phyloP scores from a whole-genome alignment of 768 basidiomycete species.

The Mycena kentingensis region DNA sequence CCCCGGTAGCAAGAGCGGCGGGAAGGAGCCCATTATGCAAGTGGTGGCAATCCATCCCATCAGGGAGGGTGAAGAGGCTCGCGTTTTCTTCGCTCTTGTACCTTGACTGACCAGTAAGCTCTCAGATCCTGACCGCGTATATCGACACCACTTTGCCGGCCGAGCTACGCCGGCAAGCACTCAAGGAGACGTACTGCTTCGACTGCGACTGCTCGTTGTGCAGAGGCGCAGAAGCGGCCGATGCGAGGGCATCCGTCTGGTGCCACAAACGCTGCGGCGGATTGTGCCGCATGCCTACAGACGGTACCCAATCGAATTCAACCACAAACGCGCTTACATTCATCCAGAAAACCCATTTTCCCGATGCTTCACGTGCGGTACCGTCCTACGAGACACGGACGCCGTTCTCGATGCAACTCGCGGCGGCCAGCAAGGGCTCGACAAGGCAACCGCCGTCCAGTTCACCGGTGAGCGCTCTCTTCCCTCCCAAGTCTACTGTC shows the following conservation, averaged over 20 bases:
- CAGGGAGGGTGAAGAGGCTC: constrained; percentile 67
- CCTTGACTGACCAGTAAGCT: background rate
- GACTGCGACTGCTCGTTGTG: constrained; percentile 71
- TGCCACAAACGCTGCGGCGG: constrained; percentile 76
- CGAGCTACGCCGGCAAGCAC: constrained; percentile 50
- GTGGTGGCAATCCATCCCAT: constrained; percentile 74
- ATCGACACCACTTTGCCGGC: constrained; percentile 80
- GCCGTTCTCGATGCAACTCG: constrained; percentile 63
- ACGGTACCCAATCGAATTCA: constrained; percentile 51
- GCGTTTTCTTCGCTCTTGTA: constrained; percentile 10
- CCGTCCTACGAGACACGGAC: constrained; percentile 49
- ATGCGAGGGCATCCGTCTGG: constrained; percentile 67
- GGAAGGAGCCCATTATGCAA: constrained; percentile 68
- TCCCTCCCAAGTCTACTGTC: constrained; percentile 7
- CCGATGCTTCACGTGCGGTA: constrained; percentile 58
- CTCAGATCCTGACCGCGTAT: constrained; percentile 78
- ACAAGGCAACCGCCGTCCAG: constrained; percentile 69
- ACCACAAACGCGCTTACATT: background rate
- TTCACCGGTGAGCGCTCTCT: constrained; percentile 50
- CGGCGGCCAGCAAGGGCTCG: constrained; percentile 72
- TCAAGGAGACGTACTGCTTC: constrained; percentile 80
- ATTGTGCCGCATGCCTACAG: constrained; percentile 56
- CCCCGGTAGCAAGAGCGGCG: constrained; percentile 48
- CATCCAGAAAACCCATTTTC: constrained; percentile 47
- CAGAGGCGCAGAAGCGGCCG: constrained; percentile 36